Conservation (phyloP, 352 stramenopile genomes). For the Phytophthora sp. region DNA sequence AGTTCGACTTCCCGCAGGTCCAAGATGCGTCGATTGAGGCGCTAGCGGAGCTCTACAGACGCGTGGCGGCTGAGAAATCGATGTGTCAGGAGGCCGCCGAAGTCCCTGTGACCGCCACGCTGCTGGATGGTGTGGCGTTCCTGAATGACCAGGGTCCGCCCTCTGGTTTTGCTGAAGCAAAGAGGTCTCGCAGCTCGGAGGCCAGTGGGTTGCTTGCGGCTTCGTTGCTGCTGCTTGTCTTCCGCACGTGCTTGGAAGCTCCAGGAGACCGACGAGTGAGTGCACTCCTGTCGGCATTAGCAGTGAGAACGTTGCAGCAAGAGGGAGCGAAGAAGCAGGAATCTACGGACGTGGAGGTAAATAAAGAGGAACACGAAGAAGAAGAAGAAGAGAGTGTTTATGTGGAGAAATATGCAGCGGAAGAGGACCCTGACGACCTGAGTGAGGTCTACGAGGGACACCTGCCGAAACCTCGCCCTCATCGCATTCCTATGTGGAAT, state of each 20-base stretch:
- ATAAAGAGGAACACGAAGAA: not conserved
- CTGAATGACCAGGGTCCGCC: conserved; percentile 39
- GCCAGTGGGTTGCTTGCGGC: conserved; percentile 48
- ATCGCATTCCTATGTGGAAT: conserved; percentile 3
- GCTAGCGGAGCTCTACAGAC: conserved; percentile 49
- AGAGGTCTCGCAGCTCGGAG: conserved; percentile 35
- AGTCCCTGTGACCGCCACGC: conserved; percentile 42
- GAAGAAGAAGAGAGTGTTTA: conserved; percentile 11
- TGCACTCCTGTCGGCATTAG: conserved; percentile 33
- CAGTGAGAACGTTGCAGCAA: not conserved
- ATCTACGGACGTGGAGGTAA: not conserved
- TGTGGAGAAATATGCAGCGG: conserved; percentile 47
- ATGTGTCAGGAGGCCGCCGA: not conserved
- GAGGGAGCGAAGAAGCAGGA: not conserved
- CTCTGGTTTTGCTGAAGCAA: not conserved
- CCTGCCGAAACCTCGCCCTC: conserved; percentile 5
- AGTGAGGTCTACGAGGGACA: conserved; percentile 65
- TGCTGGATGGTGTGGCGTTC: conserved; percentile 54
- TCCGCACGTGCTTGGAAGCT: conserved; percentile 35
- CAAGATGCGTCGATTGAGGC: conserved; percentile 42
- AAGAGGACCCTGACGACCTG: conserved; percentile 70
- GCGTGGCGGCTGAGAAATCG: conserved; percentile 22
- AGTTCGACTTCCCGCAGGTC: conserved; percentile 64
- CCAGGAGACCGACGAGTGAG: conserved; percentile 22
- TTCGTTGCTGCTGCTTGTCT: conserved; percentile 48